Base-by-base conservation (phyloP, 2,329 filamentous ascomycete species). In the Furcasterigmium furcatum region DNA sequence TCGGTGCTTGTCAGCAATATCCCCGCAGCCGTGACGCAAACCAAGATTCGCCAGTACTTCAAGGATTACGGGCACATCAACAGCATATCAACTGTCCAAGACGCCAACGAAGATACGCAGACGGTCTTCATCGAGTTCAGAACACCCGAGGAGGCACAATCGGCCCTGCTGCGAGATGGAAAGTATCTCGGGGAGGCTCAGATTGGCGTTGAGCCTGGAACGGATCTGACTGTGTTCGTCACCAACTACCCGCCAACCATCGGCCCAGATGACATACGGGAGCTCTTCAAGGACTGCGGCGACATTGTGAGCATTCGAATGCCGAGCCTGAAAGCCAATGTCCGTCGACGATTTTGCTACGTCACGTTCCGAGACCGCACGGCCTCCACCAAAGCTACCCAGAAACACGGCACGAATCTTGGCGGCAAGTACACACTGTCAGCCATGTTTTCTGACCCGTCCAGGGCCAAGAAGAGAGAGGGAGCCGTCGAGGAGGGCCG, bases 271-370 rank as follows among this genome's bases (percentile, higher is more conserved):
- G 88, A 81, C 56, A 77, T 94, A 19, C 79, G 80, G 34, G 65
- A 79, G 29, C 66, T 92, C 4, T 92, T 92, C 65, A 74, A 77
- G 49, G 73, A 80, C 47, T 92, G 85, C 58, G 94, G 94, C 36
- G 82, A 92, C 36, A 84, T 99, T 45, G 75, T 95, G 45, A 88
- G 85, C 57, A 78, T 97, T 43, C 85, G 94, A 19, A 94, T 94
- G 68, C 94, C 94, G 2, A 96, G 90, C 46, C 79, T 99, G 43
- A 95, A 95, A 62, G 91, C 79, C 64, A 92, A 96, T 58, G 85
- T 86, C 2, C 85, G 88, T 55, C 88, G 94, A 25, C 86, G 94
- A 20, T 99, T 99, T 70, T 96, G 91, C 71, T 99, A 99, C 64
- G 77, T 96, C 7, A 89, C 95, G n/a, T 96, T 96, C 62, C 77